Evolutionary conservation across 1,284 basidiomycete genomes (phyloP), one percentile per base, ranked within the genome.

Genomic region (Pulchroboletus neoregius): DNA sequence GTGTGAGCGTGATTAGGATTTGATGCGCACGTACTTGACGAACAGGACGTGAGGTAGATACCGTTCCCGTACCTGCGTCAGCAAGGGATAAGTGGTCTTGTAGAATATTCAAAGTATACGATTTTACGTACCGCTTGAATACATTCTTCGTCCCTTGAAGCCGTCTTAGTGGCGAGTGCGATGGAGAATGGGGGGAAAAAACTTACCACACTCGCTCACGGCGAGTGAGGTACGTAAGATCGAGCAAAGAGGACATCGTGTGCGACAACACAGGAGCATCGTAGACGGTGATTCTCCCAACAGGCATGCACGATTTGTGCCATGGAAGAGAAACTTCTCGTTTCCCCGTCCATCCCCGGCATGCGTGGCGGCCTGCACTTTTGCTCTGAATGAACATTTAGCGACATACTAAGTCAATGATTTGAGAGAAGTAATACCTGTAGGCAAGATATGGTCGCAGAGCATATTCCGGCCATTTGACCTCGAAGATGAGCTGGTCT

Each of bases 251-350:
- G 55, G 57, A 37, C 53, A 57, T 24, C 15, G 42, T 35, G 39
- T 38, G 32, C 35, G 42, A 26, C 16, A 26, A 34, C 46, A 54
- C 10, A 53, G 24, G n/a, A 54, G 41, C 10, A 51, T 15, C 4
- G 54, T 42, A 9, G 52, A 50, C 2, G 46, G 9, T 4, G 55
- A 57, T 43, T 54, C 53, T 26, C 54, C 53, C 5, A 57, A 18
- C 33, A 45, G 6, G 13, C 46, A 57, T 12, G 54, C 55, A 38
- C 52, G 52, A 9, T 57, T 57, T 18, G 52, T 54, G 10, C 54
- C 51, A 26, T 49, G 52, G 24, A 57, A 56, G 22, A 53, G 45
- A 28, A 41, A 39, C 9, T 39, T 49, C 11, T 57, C 54, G 18
- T 54, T 54, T 27, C 52, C 55, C n/a, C 30, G 39, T 12, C 46